phyloP scores from a whole-genome alignment of 345 rosid genomes.

The Leavenworthia alabamica region DNA sequence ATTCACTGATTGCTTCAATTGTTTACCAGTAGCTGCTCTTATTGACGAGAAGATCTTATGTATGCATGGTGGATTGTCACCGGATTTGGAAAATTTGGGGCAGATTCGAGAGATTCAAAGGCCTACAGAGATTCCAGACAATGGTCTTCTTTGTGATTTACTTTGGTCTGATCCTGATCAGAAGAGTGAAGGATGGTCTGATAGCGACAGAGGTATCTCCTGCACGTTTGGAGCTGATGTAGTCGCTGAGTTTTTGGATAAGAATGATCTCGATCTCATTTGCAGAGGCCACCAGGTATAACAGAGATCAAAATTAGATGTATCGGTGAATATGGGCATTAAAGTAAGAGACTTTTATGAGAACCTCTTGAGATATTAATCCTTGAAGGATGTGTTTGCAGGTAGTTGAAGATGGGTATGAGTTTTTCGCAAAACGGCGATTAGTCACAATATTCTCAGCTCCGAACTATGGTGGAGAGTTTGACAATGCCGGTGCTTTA shows the following conservation, averaged over 20 bases:
- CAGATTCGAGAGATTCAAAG: constrained; percentile 76
- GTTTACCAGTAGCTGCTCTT: constrained; percentile 89
- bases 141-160: constrained; percentile 88
- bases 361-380: constrained; percentile 6
- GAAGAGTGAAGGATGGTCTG: constrained; percentile 65
- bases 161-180: constrained; percentile 97
- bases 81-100: constrained; percentile 57
- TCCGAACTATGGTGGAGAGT: constrained; percentile 98
- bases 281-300: constrained; percentile 97
- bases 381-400: constrained; percentile 21
- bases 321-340: background rate
- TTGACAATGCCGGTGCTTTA: constrained; percentile 91
- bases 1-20: constrained; percentile 87
- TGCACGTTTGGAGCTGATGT: constrained; percentile 84
- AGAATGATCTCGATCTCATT: constrained; percentile 89
- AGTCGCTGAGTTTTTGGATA: constrained; percentile 79
- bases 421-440: constrained; percentile 81
- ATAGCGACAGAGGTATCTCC: constrained; percentile 88
- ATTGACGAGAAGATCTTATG: constrained; percentile 86
- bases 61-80: constrained; percentile 98
- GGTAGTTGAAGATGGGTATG: constrained; percentile 99
- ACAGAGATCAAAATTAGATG: background rate
- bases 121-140: constrained; percentile 88
- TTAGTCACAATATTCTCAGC: constrained; percentile 96
- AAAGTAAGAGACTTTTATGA: background rate